Evolutionary conservation across 2,329 filamentous ascomycete species (phyloP), one percentile per base, ranked within the genome.

Genomic region (Aspergillus fructus): DNA sequence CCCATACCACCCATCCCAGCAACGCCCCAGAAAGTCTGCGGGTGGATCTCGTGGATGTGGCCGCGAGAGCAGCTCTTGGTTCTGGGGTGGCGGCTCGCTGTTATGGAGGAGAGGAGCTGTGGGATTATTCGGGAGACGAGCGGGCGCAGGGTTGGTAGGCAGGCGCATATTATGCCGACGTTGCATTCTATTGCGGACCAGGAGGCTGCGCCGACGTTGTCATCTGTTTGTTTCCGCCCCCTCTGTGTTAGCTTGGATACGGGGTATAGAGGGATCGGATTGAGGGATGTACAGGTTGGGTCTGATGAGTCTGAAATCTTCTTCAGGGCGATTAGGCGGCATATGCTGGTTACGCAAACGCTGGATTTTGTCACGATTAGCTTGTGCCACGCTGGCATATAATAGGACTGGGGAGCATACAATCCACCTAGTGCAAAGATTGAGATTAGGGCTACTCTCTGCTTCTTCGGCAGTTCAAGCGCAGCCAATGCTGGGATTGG

Each of bases 391-490:
- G 2, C 21, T 21, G 21, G 21, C 21, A 21, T 21, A 21, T 21
- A 6, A 21, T 5, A 13, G 42, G 7, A 21, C 11, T 17, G 19
- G 17, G 19, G 42, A 15, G 42, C 60, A 49, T 60, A 75, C 73
- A 75, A 74, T 53, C 71, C 70, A 46, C 73, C 73, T 13, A 74
- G 15, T 0, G 74, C 66, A 64, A 81, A 81, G 45, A 81, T 70
- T 1, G 73, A 62, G 24, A 77, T 71, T 17, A 80, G 64, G 2
- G 67, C 71, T 43, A 74, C 37, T 55, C 75, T 80, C 60, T 81
- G 77, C 53, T 66, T 75, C 30, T 60, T 65, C 0, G 78, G 77
- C 3, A 81, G 64, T 24, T 74, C 71, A 7, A 81, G 68, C 3
- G 67, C 63, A 4, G 67, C 61, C 17, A 80, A 67, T 6, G 75